Percentiles rank a stretch among this genome's conserved stretches.
These are phyloP conservation scores for Phytophthora cactorum DNA, from an alignment of 352 stramenopile genomes.

Conservation along the genomic window DNA sequence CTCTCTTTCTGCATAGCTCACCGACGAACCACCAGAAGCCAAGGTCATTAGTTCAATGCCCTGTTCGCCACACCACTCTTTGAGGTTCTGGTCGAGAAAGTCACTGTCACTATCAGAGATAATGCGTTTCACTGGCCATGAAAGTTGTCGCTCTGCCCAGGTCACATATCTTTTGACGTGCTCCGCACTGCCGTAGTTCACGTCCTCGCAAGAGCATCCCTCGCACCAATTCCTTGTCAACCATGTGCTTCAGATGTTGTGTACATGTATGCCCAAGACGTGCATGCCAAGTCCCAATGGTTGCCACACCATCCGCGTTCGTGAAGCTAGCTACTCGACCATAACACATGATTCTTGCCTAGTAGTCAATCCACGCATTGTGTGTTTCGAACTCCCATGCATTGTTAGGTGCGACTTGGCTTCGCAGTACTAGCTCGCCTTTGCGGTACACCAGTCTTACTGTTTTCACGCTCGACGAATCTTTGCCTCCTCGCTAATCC, in stretches of 20 bases:
- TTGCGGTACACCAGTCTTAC: slow-evolving; percentile 4
- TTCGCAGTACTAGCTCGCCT: slow-evolving; percentile 1
- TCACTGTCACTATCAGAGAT: not conserved
- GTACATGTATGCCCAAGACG: slow-evolving; percentile 9
- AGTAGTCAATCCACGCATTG: slow-evolving; percentile 4
- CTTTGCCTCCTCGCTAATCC: slow-evolving; percentile 11
- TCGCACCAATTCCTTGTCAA: slow-evolving; percentile 1
- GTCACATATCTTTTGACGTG: not conserved
- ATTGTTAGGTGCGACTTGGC: slow-evolving; percentile 4
- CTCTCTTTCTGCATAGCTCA: no score
- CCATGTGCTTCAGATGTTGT: slow-evolving; percentile 10
- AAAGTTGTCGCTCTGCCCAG: not conserved
- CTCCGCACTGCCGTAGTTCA: slow-evolving; percentile 5
- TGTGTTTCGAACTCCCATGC: slow-evolving; percentile 8
- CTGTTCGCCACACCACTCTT: not conserved
- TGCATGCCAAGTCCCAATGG: slow-evolving; percentile 2
- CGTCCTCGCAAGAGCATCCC: slow-evolving; percentile 4
- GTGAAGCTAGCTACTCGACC: slow-evolving; percentile 4
- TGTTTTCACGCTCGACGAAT: slow-evolving; percentile 6
- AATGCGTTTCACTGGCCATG: not conserved
- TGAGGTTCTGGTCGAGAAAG: not conserved
- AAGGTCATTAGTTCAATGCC: no score
- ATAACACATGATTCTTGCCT: not conserved
- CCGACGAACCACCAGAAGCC: no score
- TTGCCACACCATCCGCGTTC: slow-evolving; percentile 1